Evolutionary conservation across 148 eudicot species (phyloP).

Genomic region (Rhododendron henanense): DNA sequence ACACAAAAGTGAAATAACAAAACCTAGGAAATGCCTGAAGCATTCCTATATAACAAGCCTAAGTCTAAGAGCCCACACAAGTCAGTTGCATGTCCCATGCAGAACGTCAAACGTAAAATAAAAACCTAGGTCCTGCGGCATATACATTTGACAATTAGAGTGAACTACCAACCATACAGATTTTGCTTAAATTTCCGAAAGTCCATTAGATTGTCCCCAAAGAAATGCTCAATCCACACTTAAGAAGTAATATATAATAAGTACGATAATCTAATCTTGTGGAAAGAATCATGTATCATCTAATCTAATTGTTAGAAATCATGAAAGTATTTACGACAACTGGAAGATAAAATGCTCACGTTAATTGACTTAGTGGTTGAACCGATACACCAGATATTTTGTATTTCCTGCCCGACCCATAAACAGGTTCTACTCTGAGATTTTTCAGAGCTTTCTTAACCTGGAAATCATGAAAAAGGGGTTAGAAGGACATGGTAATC

Average conservation of each 20-base stretch:
- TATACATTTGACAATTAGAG: neutral
- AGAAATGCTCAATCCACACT: neutral
- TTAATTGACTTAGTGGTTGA: slow-evolving; percentile 34
- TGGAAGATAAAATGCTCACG: slow-evolving; percentile 35
- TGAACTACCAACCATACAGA: neutral
- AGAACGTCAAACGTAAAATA: neutral
- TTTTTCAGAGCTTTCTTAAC: slow-evolving; percentile 58
- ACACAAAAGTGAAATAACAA: neutral
- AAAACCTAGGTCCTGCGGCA: neutral
- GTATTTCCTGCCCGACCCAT: slow-evolving; percentile 27
- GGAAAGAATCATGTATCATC: neutral
- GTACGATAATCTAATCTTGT: neutral
- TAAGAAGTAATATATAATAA: neutral
- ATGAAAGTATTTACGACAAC: neutral
- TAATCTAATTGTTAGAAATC: neutral
- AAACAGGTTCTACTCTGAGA: slow-evolving; percentile 37
- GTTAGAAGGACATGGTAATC: neutral
- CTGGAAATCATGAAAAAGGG: slow-evolving; percentile 23
- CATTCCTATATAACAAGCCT: neutral
- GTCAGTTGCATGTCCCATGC: neutral
- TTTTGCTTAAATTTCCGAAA: neutral
- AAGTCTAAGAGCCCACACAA: neutral
- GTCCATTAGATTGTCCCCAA: neutral
- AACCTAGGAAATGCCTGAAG: neutral
- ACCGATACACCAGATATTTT: slow-evolving; percentile 51